These are phyloP conservation scores for Venturia aucupariae DNA, from an alignment of 2,329 filamentous ascomycete species.

Conservation along the genomic window DNA sequence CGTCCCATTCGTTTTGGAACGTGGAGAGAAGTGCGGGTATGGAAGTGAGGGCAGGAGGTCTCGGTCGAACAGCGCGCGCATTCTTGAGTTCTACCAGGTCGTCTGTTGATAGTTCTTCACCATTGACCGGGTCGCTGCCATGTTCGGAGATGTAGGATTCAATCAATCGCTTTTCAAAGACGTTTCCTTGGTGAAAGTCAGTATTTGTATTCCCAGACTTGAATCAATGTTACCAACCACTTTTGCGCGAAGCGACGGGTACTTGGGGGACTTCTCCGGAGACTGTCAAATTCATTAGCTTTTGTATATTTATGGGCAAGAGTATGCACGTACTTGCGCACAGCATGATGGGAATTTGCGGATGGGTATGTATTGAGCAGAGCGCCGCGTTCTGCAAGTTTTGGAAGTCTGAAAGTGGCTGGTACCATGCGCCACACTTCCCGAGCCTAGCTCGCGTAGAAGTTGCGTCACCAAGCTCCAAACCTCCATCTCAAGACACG, in stretches of 20 bases:
- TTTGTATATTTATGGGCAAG: not conserved
- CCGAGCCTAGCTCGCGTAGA: too few relatives aligned
- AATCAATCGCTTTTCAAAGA: conserved; percentile 92
- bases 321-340: conserved; percentile 12
- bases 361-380: not conserved
- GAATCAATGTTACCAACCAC: conserved; percentile 50
- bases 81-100: conserved; percentile 85
- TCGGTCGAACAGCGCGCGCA: conserved; percentile 72
- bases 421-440: not conserved
- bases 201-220: conserved; percentile 17
- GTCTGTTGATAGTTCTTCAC: conserved; percentile 71
- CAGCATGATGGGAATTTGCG: conserved; percentile 15
- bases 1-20: conserved; percentile 98
- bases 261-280: conserved; percentile 94
- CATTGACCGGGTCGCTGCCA: conserved; percentile 83
- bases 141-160: conserved; percentile 91
- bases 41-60: conserved; percentile 88
- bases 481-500: not conserved
- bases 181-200: conserved; percentile 52
- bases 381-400: not conserved
- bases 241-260: conserved; percentile 90
- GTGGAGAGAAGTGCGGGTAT: conserved; percentile 88
- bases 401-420: not conserved
- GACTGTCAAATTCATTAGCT: conserved; percentile 47
- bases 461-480: too few relatives aligned